phyloP scores from a whole-genome alignment of 176 grass and related monocot species.

The Tillandsia fasciculata region DNA sequence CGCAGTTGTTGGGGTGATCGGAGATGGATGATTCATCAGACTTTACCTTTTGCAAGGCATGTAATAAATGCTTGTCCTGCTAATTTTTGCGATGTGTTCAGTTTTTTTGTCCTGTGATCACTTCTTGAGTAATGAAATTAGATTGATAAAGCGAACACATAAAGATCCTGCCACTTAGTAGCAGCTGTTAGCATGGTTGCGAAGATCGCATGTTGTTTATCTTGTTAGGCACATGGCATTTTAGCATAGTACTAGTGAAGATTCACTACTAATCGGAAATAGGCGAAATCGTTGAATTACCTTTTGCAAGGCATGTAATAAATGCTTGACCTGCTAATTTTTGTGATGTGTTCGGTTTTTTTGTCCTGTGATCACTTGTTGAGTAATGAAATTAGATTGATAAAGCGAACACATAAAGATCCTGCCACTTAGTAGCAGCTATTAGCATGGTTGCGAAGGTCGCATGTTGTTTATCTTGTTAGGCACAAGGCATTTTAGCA shows the following conservation, averaged over 20 bases:
- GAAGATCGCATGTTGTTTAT: no score
- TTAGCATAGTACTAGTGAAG: no score
- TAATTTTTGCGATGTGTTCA: not conserved
- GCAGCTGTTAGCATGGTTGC: no score
- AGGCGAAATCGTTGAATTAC: slow-evolving; percentile 22
- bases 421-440: no score
- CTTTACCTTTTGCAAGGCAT: slow-evolving; percentile 87
- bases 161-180: no score
- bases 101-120: not conserved
- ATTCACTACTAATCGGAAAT: no score
- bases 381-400: not conserved
- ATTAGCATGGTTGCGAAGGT: no score
- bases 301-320: slow-evolving; percentile 52
- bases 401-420: no score
- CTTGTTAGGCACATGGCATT: no score
- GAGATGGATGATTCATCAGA: slow-evolving; percentile 59
- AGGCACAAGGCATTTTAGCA: no score
- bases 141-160: no score
- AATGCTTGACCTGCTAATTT: not conserved
- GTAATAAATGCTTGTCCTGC: not conserved
- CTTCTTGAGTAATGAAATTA: not conserved
- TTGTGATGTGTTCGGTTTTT: not conserved
- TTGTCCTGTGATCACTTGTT: not conserved
- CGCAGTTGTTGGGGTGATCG: not conserved
- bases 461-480: no score